Conservation (phyloP, 352 stramenopile species). For the Saprolegnia diclina region DNA sequence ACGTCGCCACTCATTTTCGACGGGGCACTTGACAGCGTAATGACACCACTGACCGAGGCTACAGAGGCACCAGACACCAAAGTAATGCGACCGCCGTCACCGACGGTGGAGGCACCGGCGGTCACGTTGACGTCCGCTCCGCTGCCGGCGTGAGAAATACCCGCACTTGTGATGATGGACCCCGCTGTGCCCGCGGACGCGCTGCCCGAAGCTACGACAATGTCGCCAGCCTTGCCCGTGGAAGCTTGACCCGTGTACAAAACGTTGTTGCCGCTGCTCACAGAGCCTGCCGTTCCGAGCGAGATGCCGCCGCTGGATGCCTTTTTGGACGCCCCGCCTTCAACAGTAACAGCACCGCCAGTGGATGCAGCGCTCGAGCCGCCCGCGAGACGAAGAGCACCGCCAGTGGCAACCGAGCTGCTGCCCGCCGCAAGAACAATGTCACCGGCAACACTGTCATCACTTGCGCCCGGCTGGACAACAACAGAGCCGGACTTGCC, state of each 20-base stretch:
- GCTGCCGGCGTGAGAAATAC: slow-evolving; percentile 31
- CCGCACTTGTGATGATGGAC: slow-evolving; percentile 43
- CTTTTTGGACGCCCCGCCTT: slow-evolving; percentile 35
- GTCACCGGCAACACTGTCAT: slow-evolving; percentile 6
- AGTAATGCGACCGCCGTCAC: slow-evolving; percentile 28
- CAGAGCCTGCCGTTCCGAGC: slow-evolving; percentile 36
- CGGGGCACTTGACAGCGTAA: slow-evolving; percentile 18
- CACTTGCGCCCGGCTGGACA: slow-evolving; percentile 8
- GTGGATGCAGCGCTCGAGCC: slow-evolving; percentile 38
- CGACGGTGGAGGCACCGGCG: slow-evolving; percentile 38
- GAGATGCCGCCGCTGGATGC: slow-evolving; percentile 44
- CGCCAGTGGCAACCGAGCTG: slow-evolving; percentile 28
- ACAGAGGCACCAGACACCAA: slow-evolving; percentile 14
- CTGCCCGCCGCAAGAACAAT: slow-evolving; percentile 23
- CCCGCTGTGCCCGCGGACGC: slow-evolving; percentile 37
- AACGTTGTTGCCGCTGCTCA: slow-evolving; percentile 34
- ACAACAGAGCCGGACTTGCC: slow-evolving; percentile 15
- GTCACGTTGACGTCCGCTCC: slow-evolving; percentile 43
- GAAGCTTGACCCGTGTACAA: slow-evolving; percentile 36
- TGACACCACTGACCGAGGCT: slow-evolving; percentile 12
- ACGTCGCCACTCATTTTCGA: slow-evolving; percentile 4
- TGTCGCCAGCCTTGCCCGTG: slow-evolving; percentile 38
- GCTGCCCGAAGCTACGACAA: slow-evolving; percentile 43
- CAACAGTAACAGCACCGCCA: slow-evolving; percentile 43
- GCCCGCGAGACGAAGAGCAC: slow-evolving; percentile 35